phyloP scores from a whole-genome alignment of 306 rosid species.

The Elaeagnus macrophylla region DNA sequence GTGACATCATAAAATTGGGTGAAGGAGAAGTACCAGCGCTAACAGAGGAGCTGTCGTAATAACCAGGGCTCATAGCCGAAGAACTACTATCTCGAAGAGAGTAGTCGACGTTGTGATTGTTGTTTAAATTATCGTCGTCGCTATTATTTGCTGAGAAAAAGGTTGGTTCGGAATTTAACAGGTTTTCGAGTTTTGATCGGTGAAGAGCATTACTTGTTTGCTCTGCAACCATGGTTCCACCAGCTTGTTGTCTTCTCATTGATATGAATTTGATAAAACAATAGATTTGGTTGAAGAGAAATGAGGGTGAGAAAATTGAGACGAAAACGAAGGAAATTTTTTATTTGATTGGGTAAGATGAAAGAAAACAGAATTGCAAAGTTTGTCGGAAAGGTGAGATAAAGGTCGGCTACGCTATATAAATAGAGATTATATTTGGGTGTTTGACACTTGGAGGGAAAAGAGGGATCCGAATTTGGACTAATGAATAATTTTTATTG shows the following conservation, averaged over 20 bases:
- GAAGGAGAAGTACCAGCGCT: constrained; percentile 43
- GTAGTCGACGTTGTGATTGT: neutral
- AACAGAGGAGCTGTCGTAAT: constrained; percentile 16
- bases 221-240: constrained; percentile 36
- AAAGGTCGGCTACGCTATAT: too few relatives aligned
- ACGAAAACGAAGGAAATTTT: neutral
- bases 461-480: constrained; percentile 17
- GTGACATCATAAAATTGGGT: constrained; percentile 34
- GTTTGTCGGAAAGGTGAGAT: too few relatives aligned
- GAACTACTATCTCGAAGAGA: constrained; percentile 20
- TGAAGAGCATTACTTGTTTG: constrained; percentile 1
- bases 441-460: too few relatives aligned
- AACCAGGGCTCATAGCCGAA: constrained; percentile 13
- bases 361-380: too few relatives aligned
- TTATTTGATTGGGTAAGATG: too few relatives aligned
- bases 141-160: neutral
- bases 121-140: neutral
- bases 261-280: neutral
- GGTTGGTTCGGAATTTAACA: constrained; percentile 44
- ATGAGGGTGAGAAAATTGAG: neutral
- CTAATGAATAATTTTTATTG: constrained; percentile 1
- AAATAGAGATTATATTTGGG: too few relatives aligned
- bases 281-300: neutral
- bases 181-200: constrained; percentile 39
- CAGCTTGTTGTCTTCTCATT: constrained; percentile 43